Conservation (phyloP, 2,329 filamentous ascomycete species). For the Cercospora berteroae region DNA sequence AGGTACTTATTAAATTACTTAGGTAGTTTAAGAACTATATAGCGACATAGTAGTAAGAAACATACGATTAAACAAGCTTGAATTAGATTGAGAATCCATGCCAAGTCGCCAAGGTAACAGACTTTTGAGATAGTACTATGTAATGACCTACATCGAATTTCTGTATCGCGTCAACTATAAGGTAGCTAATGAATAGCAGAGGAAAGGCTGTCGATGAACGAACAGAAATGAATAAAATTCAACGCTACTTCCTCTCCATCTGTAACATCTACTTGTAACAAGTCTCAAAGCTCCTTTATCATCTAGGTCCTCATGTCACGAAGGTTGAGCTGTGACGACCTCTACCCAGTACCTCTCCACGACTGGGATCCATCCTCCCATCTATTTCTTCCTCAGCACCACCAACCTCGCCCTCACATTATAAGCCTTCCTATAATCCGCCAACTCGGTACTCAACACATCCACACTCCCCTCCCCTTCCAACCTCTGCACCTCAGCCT, state of each 20-base stretch:
- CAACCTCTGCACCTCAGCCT: constrained; percentile 46
- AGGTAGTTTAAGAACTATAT: too few species aligned
- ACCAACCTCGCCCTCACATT: constrained; percentile 27
- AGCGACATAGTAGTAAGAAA: too few species aligned
- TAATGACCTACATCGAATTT: too few species aligned
- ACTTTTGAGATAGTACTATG: too few species aligned
- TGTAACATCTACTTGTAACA: neutral
- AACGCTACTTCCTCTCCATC: neutral
- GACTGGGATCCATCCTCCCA: neutral
- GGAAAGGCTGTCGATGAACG: too few species aligned
- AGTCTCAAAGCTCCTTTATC: neutral
- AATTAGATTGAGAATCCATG: too few species aligned
- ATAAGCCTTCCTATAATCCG: constrained; percentile 35
- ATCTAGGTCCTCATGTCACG: neutral
- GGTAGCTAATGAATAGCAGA: too few species aligned
- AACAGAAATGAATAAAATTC: neutral
- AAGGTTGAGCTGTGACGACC: constrained; percentile 5
- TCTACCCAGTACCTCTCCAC: neutral
- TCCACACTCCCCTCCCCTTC: constrained; percentile 38
- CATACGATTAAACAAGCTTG: too few species aligned
- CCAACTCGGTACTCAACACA: constrained; percentile 37
- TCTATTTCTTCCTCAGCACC: constrained; percentile 29
- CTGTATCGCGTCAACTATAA: too few species aligned
- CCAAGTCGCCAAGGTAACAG: too few species aligned
- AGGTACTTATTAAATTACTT: too few species aligned